Base-by-base conservation (phyloP, 2,329 filamentous ascomycete genomes). In the Curvularia hawaiiensis region DNA sequence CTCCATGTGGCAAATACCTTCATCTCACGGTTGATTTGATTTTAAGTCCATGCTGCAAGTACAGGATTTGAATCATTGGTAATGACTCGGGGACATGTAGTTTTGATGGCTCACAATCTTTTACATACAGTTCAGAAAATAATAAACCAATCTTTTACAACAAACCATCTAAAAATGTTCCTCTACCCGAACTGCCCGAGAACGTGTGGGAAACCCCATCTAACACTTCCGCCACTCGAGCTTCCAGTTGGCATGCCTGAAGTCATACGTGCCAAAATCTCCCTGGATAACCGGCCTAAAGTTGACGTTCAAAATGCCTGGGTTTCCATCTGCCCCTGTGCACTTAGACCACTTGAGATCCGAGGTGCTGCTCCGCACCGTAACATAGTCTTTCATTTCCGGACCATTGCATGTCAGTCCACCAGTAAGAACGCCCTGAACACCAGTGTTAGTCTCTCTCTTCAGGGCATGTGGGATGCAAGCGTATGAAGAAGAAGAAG, bases 271-370 rank as follows among this genome's bases (percentile, higher is more conserved):
- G 1, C 71, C 71, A 40, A 54, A 59, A 11, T 69, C 63, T 6
- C 71, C 71, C 38, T 68, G 62, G 3, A 74, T 57, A 1, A 70
- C 69, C 2, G 70, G 70, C 43, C 71, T 58, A 44, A 66, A 63
- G 51, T 74, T 74, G 46, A 74, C 64, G 50, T 74, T 74, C 54
- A 74, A 55, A 40, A 74, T 71, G 5, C 71, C 71, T 2, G 68
- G 64, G 39, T 65, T 68, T 1, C 70, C 68, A 53, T 67, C 67
- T 16, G 54, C 45, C 24, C 64, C 63, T 8, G 62, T 72, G 60
- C 71, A 74, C 51, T 69, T 70, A 4, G 68, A 71, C 68, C 67
- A 74, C 30, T 59, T 67, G n/a, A 66, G 60, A 46, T 67, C 63
- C 30, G 54, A 59, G 3, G 68, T 67, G 55, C 58, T 66, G 28